Evolutionary conservation across 1,284 basidiomycete species (phyloP), one percentile per base, ranked within the genome.

Genomic region (Porphyrellus sp.): DNA sequence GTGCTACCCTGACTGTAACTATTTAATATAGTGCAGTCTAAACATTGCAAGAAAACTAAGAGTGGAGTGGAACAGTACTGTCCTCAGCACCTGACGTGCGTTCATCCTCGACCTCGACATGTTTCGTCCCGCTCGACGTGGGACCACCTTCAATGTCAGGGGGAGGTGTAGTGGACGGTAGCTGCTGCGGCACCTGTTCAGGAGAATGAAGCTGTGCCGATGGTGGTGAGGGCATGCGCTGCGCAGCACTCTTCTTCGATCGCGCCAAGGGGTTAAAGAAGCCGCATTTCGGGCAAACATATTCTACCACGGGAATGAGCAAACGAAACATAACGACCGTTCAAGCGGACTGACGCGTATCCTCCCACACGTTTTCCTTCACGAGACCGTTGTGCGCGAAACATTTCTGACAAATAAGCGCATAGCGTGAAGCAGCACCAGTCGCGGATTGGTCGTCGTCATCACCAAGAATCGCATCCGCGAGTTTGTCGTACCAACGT

Each of bases 321-420:
- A 25, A 45, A 46, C 23, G 18, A 8, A 2, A 23, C 33, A 21
- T 28, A 39, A 23, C 38, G 51, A 38, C n/a, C 21, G 23, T 18
- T 16, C 15, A 48, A 54, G 15, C 16, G 15, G 28, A 84, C 93
- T 72, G 64, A 97, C 95, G 92, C 48, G 92, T 83, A 56, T 92
- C 86, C 63, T 93, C 88, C 83, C 91, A 97, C 70, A 91, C 81
- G 54, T 83, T 86, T 69, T 93, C 90, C 56, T 89, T 88, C 5
- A 96, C 91, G 9, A 99, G 78, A 0, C 96, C 96, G 63, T 99
- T 99, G 72, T 99, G 96, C 15, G 84, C 74, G 65, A 93, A 96
- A 69, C 96, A 99, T 60, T 87, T 86, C 54, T 86, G 84, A 71
- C 96, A 99, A 38, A 99, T 97, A 51, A 99, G 79, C 1, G 96